Percentiles rank a stretch among this genome's conserved stretches.
Conservation (phyloP, 2,329 filamentous ascomycete species). For the Furcasterigmium sp. region DNA sequence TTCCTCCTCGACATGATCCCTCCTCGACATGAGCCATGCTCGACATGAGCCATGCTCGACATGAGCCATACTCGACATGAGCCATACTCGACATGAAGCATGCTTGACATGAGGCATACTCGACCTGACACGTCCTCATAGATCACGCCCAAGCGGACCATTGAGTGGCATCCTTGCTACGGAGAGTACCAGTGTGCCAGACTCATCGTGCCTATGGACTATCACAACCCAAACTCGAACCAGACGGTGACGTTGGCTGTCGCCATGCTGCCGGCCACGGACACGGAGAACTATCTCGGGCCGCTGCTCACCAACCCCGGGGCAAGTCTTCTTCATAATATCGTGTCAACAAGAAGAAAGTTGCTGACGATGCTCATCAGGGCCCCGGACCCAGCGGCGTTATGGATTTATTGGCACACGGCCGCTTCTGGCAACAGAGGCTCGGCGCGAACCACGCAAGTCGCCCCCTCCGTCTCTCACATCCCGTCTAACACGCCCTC, state of each 20-base stretch:
- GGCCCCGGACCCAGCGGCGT: not conserved
- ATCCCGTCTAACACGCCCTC: no score
- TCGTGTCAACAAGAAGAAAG: not conserved
- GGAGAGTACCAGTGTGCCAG: not conserved
- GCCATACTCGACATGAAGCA: no score
- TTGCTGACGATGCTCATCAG: not conserved
- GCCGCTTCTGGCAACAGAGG: not conserved
- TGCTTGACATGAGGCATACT: no score
- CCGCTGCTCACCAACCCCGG: not conserved
- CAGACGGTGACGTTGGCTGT: not conserved
- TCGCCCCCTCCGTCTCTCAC: not conserved
- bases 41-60: no score
- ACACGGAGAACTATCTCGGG: not conserved
- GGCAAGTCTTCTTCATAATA: not conserved
- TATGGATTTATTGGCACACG: not conserved
- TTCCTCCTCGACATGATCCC: no score
- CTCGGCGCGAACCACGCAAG: not conserved
- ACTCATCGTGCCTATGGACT: conserved; percentile 1
- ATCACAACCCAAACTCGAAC: not conserved
- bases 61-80: no score
- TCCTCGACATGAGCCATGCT: no score
- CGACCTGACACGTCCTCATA: not conserved
- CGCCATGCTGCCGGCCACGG: not conserved
- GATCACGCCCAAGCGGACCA: not conserved
- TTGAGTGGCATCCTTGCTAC: conserved; percentile 1